A percentile compares a stretch with the other conserved stretches of the same genome.
Conservation (phyloP, 345 rosid species). For the Lumnitzera littorea region DNA sequence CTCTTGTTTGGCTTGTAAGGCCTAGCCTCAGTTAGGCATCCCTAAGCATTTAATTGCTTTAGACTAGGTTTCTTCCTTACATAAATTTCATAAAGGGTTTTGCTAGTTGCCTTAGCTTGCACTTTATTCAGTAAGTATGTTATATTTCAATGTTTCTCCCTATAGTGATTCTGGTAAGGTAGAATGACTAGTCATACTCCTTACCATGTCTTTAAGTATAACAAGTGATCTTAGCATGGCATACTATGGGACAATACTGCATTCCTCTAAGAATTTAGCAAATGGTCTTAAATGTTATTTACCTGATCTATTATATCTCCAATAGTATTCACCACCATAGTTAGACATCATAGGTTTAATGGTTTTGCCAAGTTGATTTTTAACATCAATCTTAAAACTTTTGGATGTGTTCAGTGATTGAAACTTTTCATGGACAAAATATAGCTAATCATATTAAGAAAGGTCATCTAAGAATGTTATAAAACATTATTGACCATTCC, state of each 20-base stretch:
- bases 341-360: conserved; percentile 7
- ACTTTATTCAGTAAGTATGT: no score
- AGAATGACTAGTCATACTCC: no score
- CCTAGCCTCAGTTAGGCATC: no score
- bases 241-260: background rate
- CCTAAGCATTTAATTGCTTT: no score
- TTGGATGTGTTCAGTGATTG: background rate
- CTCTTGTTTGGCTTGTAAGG: no score
- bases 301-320: conserved; percentile 4
- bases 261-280: conserved; percentile 7
- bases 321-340: conserved; percentile 4
- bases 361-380: conserved; percentile 3
- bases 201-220: no score
- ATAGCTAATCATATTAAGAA: background rate
- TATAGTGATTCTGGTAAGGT: background rate
- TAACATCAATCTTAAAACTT: background rate
- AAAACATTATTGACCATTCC: no score
- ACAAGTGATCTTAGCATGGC: background rate
- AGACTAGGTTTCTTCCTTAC: no score
- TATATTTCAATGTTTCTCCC: background rate
- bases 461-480: background rate
- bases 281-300: conserved; percentile 7
- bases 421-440: no score
- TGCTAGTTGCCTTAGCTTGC: no score
- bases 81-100: no score